Evolutionary conservation across 257 asterid species (phyloP), one percentile per base, ranked within the genome.

Genomic region (Hygrophila difformis): DNA sequence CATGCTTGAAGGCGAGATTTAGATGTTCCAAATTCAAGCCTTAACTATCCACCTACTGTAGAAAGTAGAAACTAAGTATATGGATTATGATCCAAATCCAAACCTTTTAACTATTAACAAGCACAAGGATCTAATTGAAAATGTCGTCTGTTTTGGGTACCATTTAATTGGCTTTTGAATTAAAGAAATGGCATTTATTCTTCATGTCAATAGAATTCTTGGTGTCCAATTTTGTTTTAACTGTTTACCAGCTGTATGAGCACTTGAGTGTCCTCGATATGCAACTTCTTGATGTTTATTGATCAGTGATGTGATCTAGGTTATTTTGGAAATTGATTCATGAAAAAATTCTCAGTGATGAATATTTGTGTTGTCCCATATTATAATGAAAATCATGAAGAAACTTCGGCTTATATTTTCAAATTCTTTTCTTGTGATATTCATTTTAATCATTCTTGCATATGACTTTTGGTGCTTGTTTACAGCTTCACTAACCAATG

Each of bases 1-100:
- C 61, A 81, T 81, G 94, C 82, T 85, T 47, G 83, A 85, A 77
- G 84, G 93, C 81, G 46, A 61, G 44, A 44, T 28, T 31, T 9
- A 12, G 42, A 34, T 17, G 6, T 50, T 10, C 22, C 18, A 9
- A 26, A 3, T 3, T 4, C 6, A 13, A 13, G 1, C 18, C 13
- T 39, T 5, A 39, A 39, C 20, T 1, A 5, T 33, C 12, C 10
- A 9, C n/a, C n/a, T n/a, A n/a, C n/a, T n/a, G n/a, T n/a, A n/a
- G n/a, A n/a, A n/a, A n/a, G n/a, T n/a, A n/a, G n/a, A 33, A 33
- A 5, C 37, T 3, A 26, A 3, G 31, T 26, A 0, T 26, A 5
- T 8, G 31, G 31, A 26, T n/a, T n/a, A n/a, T n/a, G n/a, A n/a
- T n/a, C n/a, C n/a, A n/a, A n/a, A n/a, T n/a, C n/a, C n/a, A n/a